These are phyloP conservation scores for Metschnikowia matae DNA, from an alignment of 805 yeast species.

Conservation along the genomic window DNA sequence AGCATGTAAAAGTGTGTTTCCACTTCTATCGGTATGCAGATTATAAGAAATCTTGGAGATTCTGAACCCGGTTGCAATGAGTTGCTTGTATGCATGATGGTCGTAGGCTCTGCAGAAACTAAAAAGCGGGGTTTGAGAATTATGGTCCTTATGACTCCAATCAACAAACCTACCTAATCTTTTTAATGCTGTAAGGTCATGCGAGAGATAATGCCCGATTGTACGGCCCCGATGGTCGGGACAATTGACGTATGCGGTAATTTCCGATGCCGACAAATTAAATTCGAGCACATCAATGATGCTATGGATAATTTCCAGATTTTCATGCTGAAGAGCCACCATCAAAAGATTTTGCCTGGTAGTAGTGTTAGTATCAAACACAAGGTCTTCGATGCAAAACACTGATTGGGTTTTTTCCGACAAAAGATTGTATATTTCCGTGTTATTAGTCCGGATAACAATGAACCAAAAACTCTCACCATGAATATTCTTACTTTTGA, in stretches of 20 bases:
- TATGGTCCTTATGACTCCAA: conserved; percentile 65
- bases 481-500: conserved; percentile 24
- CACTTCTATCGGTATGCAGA: conserved; percentile 68
- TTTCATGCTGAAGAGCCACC: conserved; percentile 57
- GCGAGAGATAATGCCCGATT: conserved; percentile 70
- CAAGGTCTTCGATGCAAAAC: conserved; percentile 62
- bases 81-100: conserved; percentile 52
- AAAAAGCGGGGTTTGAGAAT: conserved; percentile 75
- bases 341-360: conserved; percentile 54
- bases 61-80: conserved; percentile 46
- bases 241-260: conserved; percentile 43
- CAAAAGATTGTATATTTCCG: conserved; percentile 43
- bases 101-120: conserved; percentile 78
- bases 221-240: conserved; percentile 54
- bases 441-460: conserved; percentile 50
- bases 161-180: conserved; percentile 55
- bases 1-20: conserved; percentile 75
- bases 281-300: conserved; percentile 39
- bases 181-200: conserved; percentile 47
- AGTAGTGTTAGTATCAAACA: conserved; percentile 55
- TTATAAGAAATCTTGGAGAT: conserved; percentile 46
- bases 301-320: conserved; percentile 42
- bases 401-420: conserved; percentile 43
- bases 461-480: conserved; percentile 74
- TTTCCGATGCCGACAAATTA: conserved; percentile 45